These are phyloP conservation scores for Corchorus olitorius DNA, from an alignment of 345 rosid species.

Conservation along the genomic window DNA sequence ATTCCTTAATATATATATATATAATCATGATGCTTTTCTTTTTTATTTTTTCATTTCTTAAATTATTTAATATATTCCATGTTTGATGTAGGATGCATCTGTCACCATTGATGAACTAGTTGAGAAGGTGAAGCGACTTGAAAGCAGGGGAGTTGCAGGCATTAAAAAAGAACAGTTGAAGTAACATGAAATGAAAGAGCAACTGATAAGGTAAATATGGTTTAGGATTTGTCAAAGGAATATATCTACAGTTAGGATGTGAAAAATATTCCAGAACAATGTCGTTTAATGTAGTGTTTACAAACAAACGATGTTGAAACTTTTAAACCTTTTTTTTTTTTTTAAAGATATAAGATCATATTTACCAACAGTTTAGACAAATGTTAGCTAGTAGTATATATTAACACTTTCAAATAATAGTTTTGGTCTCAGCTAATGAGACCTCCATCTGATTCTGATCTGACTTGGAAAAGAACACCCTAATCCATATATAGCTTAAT, in stretches of 20 bases:
- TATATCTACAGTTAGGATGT: too few species aligned
- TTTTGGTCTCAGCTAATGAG: too few species aligned
- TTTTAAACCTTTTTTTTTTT: too few species aligned
- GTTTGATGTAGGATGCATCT: constrained; percentile 30
- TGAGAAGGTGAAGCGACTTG: constrained; percentile 31
- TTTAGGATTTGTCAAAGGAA: too few species aligned
- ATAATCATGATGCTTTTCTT: too few species aligned
- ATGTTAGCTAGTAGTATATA: too few species aligned
- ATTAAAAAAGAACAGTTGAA: constrained; percentile 15
- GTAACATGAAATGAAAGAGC: neutral
- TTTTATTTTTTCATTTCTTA: too few species aligned
- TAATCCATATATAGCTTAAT: too few species aligned
- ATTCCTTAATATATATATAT: neutral
- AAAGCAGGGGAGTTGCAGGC: neutral
- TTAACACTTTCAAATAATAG: too few species aligned
- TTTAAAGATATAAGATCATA: too few species aligned
- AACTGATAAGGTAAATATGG: neutral
- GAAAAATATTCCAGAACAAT: neutral
- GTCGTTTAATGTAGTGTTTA: neutral
- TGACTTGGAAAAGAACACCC: too few species aligned
- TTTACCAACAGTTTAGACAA: neutral
- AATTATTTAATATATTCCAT: neutral
- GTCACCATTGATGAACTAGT: constrained; percentile 30
- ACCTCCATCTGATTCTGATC: too few species aligned
- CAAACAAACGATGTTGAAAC: neutral